Percentiles rank a stretch among this genome's conserved stretches.
These are phyloP conservation scores for Gossypium ekmanianum DNA, from an alignment of 345 rosid genomes.

Conservation along the genomic window DNA sequence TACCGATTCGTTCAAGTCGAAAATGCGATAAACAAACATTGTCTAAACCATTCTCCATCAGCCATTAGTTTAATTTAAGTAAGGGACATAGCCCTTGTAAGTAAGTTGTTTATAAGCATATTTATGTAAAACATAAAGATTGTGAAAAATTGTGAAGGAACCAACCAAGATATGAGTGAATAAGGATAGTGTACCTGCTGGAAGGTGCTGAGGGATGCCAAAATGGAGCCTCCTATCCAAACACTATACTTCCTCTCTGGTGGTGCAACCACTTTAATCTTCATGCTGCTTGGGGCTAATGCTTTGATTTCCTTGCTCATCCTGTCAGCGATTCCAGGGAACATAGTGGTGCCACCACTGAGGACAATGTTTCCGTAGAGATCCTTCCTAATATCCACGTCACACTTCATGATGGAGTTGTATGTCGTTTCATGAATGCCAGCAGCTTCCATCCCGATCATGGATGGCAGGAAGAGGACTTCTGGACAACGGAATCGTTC, in stretches of 20 bases:
- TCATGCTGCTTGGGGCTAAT: conserved; percentile 38
- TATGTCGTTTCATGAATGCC: conserved; percentile 24
- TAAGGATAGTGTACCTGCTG: conserved; percentile 41
- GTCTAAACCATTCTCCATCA: neutral
- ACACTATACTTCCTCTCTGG: conserved; percentile 33
- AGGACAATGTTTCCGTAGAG: conserved; percentile 24
- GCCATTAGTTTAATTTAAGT: neutral
- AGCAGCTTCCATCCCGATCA: conserved; percentile 48
- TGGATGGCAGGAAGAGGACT: conserved; percentile 73
- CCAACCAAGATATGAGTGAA: neutral
- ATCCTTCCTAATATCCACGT: conserved; percentile 24
- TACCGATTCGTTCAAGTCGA: too few species aligned
- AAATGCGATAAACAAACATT: too few species aligned
- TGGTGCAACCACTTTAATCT: conserved; percentile 25
- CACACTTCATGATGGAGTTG: conserved; percentile 26
- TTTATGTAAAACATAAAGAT: neutral
- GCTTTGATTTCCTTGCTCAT: conserved; percentile 80
- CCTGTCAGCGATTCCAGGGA: conserved; percentile 67
- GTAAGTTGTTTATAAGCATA: conserved; percentile 11
- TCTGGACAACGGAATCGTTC: conserved; percentile 78
- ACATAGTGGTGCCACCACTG: conserved; percentile 64
- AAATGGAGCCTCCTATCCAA: conserved; percentile 76
- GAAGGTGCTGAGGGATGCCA: conserved; percentile 72
- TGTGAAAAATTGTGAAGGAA: neutral
- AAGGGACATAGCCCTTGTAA: too few species aligned